Percentiles rank a stretch among this genome's conserved stretches.
Evolutionary conservation across 176 grass and related monocot genomes (phyloP).

Genomic region (Coix lacrymajobi): DNA sequence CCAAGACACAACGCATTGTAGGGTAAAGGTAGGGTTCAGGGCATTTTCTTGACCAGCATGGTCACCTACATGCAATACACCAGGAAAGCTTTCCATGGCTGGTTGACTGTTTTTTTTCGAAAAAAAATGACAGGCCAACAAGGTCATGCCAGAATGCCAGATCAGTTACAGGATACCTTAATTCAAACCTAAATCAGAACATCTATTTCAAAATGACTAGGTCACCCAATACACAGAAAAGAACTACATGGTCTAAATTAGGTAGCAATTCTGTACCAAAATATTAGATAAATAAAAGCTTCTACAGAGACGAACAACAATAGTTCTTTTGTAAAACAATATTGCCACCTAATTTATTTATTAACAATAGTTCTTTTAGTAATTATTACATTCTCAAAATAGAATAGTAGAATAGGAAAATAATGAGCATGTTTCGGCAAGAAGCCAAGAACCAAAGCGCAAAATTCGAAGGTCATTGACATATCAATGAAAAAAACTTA

Average conservation of each 20-base stretch:
- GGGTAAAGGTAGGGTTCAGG: neutral
- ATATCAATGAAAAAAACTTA: conserved; percentile 15
- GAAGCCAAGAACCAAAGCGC: neutral
- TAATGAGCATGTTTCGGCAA: neutral
- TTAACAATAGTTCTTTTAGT: neutral
- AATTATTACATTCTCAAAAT: conserved; percentile 3
- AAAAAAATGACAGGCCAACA: neutral
- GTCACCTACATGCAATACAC: neutral
- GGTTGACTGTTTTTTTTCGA: neutral
- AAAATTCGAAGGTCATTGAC: neutral
- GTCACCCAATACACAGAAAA: neutral
- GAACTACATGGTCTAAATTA: conserved; percentile 5
- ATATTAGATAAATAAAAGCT: neutral
- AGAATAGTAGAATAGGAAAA: neutral
- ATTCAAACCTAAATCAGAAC: neutral
- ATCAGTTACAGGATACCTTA: neutral
- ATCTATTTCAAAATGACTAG: neutral
- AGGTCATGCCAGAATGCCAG: conserved; percentile 15
- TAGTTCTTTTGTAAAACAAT: neutral
- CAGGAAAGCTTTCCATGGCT: neutral
- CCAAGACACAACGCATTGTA: neutral
- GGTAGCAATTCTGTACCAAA: neutral
- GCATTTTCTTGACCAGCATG: neutral
- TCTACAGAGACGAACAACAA: neutral
- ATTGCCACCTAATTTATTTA: neutral